These are phyloP conservation scores for Cyclaneusma minus DNA, from an alignment of 2,329 filamentous ascomycete species.

Conservation along the genomic window DNA sequence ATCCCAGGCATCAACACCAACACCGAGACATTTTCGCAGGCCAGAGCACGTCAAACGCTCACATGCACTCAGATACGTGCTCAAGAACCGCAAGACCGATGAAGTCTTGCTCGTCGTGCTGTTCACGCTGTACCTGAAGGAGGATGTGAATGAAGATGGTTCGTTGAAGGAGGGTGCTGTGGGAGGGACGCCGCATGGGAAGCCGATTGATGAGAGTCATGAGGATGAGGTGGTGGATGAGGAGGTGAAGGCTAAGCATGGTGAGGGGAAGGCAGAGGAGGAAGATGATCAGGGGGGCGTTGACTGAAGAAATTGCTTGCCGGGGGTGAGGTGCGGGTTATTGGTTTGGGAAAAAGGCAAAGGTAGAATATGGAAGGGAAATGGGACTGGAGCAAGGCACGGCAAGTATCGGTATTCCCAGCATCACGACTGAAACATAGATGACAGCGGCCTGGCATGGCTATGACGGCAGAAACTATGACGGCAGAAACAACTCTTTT, in stretches of 20 bases:
- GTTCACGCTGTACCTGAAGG: constrained; percentile 61
- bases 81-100: constrained; percentile 63
- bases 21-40: no score
- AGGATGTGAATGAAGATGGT: constrained; percentile 45
- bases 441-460: no score
- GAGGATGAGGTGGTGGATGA: constrained; percentile 7
- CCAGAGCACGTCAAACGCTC: constrained; percentile 38
- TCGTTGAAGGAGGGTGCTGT: constrained; percentile 27
- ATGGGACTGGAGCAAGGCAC: no score
- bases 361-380: no score
- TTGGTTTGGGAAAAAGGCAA: no score
- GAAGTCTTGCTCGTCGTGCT: constrained; percentile 68
- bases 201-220: constrained; percentile 4
- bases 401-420: no score
- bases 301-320: no score
- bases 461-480: no score
- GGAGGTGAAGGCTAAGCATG: constrained; percentile 4
- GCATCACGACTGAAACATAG: no score
- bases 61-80: constrained; percentile 78
- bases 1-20: no score
- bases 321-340: no score
- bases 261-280: constrained; percentile 4
- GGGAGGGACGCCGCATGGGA: constrained; percentile 13
- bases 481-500: no score
- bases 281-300: constrained; percentile 5